These are phyloP conservation scores for Calycina herbarum DNA, from an alignment of 2,329 filamentous ascomycete species.

Conservation along the genomic window DNA sequence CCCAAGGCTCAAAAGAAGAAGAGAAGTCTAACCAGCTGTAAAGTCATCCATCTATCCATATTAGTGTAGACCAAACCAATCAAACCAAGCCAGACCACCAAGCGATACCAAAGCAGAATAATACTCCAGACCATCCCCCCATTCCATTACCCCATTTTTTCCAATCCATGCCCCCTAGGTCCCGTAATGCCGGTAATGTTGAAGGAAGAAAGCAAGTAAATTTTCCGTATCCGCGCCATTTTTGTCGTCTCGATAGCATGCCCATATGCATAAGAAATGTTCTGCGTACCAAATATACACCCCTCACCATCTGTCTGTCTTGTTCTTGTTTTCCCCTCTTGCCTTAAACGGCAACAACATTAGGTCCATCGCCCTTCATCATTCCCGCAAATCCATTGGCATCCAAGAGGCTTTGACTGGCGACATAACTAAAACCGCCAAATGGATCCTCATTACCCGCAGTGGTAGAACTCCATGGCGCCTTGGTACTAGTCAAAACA, in stretches of 20 bases:
- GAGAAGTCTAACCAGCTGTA: not conserved
- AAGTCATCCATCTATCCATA: conserved; percentile 1
- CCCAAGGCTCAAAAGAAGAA: not conserved
- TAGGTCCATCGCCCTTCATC: not conserved
- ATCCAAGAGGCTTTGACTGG: conserved; percentile 38
- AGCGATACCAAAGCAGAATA: not conserved
- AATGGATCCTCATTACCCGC: conserved; percentile 34
- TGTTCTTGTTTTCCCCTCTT: no score
- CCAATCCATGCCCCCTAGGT: not conserved
- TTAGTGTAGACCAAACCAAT: not conserved
- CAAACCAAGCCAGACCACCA: not conserved
- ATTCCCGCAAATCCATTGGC: conserved; percentile 28
- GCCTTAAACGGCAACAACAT: not conserved
- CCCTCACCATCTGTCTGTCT: no score
- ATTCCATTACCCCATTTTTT: not conserved
- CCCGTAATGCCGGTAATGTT: not conserved
- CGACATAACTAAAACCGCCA: conserved; percentile 40
- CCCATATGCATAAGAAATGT: not conserved
- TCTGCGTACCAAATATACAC: not conserved
- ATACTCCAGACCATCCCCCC: not conserved
- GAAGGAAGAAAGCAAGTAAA: not conserved
- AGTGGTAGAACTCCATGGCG: conserved; percentile 28
- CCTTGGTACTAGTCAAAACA: conserved; percentile 46
- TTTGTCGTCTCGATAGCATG: not conserved
- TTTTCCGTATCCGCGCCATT: not conserved